Conservation (phyloP, 768 basidiomycete genomes). For the Phylloporus arenicola region DNA sequence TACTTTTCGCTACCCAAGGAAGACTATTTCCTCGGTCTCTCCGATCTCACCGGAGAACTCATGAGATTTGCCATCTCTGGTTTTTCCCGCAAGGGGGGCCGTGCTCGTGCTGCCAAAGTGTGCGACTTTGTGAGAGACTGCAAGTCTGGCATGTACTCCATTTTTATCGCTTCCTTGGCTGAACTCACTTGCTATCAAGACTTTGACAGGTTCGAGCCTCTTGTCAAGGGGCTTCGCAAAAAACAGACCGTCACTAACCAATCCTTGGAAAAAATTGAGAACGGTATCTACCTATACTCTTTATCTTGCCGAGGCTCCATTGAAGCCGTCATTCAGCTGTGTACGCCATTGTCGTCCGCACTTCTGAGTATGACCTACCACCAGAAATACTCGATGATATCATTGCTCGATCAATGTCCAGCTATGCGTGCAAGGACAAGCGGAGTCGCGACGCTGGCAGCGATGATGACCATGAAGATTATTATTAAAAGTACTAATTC, state of each 20-base stretch:
- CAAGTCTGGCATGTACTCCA: conserved; percentile 51
- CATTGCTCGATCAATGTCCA: conserved; percentile 46
- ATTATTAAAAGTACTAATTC: conserved; percentile 11
- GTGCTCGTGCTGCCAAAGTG: conserved; percentile 54
- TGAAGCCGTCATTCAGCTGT: conserved; percentile 42
- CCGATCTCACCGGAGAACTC: conserved; percentile 93
- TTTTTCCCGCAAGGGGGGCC: conserved; percentile 61
- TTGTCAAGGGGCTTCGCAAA: conserved; percentile 69
- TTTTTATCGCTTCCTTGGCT: background rate
- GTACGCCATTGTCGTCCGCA: conserved; percentile 67
- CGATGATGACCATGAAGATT: conserved; percentile 26
- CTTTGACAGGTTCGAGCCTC: conserved; percentile 71
- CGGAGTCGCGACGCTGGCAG: conserved; percentile 15
- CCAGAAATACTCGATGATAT: conserved; percentile 67
- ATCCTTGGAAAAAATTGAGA: conserved; percentile 93
- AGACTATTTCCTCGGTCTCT: conserved; percentile 89
- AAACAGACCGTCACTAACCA: conserved; percentile 84
- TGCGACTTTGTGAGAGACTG: conserved; percentile 70
- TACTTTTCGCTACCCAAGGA: conserved; percentile 69
- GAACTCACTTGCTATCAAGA: conserved; percentile 37
- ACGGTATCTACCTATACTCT: conserved; percentile 46
- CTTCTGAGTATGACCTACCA: conserved; percentile 67
- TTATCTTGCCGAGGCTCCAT: background rate
- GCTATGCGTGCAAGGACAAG: conserved; percentile 19
- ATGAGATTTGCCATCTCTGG: conserved; percentile 94